phyloP scores from a whole-genome alignment of 169 alveolate species.

The Plasmodium fragile region DNA sequence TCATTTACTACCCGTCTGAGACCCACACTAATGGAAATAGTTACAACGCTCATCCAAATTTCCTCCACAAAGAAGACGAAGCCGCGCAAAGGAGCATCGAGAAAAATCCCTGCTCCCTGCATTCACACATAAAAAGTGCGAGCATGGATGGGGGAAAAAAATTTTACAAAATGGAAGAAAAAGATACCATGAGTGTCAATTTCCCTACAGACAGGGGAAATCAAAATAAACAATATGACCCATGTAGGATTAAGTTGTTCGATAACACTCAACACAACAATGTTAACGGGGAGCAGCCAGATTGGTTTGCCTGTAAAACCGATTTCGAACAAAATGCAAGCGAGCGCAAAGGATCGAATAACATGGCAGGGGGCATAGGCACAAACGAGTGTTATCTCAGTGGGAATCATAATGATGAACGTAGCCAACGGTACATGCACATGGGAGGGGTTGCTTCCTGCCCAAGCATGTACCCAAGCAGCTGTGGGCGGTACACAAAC shows the following conservation, averaged over 20 bases:
- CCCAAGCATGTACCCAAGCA: neutral
- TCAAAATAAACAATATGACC: slow-evolving; percentile 3
- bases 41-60: neutral
- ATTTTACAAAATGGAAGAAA: neutral
- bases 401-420: neutral
- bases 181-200: neutral
- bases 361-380: neutral
- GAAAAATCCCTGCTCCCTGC: slow-evolving; percentile 30
- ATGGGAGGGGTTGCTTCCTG: neutral
- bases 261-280: neutral
- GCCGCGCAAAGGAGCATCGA: neutral
- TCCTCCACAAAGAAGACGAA: neutral
- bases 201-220: neutral
- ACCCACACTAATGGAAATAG: neutral
- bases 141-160: neutral
- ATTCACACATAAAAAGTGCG: neutral
- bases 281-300: neutral
- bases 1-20: neutral
- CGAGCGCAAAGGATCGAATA: neutral
- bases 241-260: neutral
- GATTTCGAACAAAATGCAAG: neutral
- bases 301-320: neutral
- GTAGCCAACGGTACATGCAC: neutral
- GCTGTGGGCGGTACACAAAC: neutral
- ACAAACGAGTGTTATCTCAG: neutral